These are phyloP conservation scores for Catunica adiposa DNA, from an alignment of 2,329 filamentous ascomycete genomes.

Conservation along the genomic window DNA sequence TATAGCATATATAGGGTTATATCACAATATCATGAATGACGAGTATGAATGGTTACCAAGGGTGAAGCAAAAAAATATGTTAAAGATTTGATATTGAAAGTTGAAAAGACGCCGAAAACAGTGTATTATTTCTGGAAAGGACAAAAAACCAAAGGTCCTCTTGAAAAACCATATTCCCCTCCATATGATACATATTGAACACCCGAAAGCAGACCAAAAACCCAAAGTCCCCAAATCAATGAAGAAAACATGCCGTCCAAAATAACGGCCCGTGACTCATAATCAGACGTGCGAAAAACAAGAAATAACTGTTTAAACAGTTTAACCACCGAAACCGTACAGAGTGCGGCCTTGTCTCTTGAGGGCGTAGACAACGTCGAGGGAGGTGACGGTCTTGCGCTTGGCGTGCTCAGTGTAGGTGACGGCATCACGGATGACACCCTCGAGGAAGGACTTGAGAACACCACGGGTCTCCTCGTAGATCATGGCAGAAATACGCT, in stretches of 20 bases:
- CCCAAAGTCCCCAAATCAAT: constrained; percentile 16
- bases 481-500: constrained; percentile 97
- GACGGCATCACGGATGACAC: constrained; percentile 60
- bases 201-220: constrained; percentile 27
- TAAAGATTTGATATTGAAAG: constrained; percentile 4
- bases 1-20: neutral
- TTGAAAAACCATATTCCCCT: constrained; percentile 23
- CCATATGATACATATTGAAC: constrained; percentile 28
- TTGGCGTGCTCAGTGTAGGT: constrained; percentile 69
- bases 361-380: constrained; percentile 50
- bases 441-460: constrained; percentile 63
- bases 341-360: constrained; percentile 60
- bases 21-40: too few species aligned
- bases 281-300: constrained; percentile 15
- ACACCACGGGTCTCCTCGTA: constrained; percentile 66
- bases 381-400: constrained; percentile 61
- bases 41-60: too few species aligned
- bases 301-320: constrained; percentile 14
- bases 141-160: constrained; percentile 15
- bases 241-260: constrained; percentile 14
- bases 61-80: too few species aligned
- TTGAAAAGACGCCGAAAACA: constrained; percentile 12
- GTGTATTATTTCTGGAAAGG: constrained; percentile 13
- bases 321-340: constrained; percentile 80
- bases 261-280: constrained; percentile 16